Evolutionary conservation across 2,329 filamentous ascomycete genomes (phyloP).

Genomic region (Xylariaceae sp.): DNA sequence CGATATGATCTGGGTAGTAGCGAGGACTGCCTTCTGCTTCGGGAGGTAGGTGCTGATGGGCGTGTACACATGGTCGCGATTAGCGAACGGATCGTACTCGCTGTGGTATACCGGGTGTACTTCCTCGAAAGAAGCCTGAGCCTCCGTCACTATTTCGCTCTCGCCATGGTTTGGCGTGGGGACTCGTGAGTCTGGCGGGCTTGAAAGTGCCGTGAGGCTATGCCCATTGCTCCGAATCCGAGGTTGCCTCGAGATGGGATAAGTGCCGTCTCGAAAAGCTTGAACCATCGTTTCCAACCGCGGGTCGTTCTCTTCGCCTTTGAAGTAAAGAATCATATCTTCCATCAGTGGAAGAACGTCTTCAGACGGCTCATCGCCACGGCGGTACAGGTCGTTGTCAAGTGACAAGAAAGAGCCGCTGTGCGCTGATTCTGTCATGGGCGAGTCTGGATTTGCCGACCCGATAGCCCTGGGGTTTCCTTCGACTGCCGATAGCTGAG

Average conservation of each 20-base stretch:
- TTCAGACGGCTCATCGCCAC: constrained; percentile 28
- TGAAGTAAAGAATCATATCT: constrained; percentile 52
- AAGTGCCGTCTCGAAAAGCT: constrained; percentile 39
- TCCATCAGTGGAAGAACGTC: constrained; percentile 49
- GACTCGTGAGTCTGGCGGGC: constrained; percentile 3
- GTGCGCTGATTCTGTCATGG: constrained; percentile 33
- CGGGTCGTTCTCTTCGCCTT: constrained; percentile 36
- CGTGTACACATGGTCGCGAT: constrained; percentile 18
- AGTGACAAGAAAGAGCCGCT: constrained; percentile 9
- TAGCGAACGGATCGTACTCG: constrained; percentile 45
- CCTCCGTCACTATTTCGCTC: constrained; percentile 4
- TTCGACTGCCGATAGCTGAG: constrained; percentile 20
- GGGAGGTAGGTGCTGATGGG: constrained; percentile 4
- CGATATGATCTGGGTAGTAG: constrained; percentile 13
- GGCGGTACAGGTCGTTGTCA: constrained; percentile 13
- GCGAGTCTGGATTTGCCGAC: constrained; percentile 16
- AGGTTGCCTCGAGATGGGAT: constrained; percentile 25
- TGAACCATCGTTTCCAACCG: constrained; percentile 43
- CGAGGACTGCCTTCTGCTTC: constrained; percentile 7
- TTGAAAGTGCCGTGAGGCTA: constrained; percentile 3
- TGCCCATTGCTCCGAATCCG: constrained; percentile 13
- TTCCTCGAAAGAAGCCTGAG: constrained; percentile 8
- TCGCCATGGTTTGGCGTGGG: constrained; percentile 5
- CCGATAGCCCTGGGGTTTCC: constrained; percentile 22
- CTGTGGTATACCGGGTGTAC: constrained; percentile 22